Conservation (phyloP, 2,329 filamentous ascomycete species). For the Ceratocystis eucalypticola region DNA sequence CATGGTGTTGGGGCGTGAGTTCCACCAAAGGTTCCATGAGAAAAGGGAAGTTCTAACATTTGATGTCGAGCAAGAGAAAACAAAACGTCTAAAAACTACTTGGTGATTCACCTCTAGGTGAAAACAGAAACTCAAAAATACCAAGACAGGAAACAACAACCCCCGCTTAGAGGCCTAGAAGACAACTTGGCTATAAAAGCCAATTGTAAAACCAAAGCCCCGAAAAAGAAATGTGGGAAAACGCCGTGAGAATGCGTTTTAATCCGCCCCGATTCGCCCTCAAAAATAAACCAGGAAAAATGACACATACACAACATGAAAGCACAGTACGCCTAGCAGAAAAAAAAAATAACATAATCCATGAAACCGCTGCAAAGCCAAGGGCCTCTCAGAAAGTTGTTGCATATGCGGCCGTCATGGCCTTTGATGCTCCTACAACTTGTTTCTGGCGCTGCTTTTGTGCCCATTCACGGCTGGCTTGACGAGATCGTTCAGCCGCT, state of each 20-base stretch:
- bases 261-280: background rate
- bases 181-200: background rate
- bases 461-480: constrained; percentile 48
- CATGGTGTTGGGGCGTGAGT: background rate
- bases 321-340: background rate
- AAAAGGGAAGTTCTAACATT: background rate
- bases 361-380: background rate
- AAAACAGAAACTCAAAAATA: background rate
- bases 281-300: background rate
- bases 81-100: constrained; percentile 2
- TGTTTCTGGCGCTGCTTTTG: constrained; percentile 40
- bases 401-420: background rate
- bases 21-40: background rate
- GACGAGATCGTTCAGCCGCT: constrained; percentile 47
- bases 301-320: background rate
- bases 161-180: background rate
- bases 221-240: background rate
- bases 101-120: background rate
- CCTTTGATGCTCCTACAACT: constrained; percentile 16
- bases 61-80: background rate
- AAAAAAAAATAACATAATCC: background rate
- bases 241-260: background rate
- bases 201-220: background rate
- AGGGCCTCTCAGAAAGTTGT: background rate
- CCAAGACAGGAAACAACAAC: background rate